These are phyloP conservation scores for Trichoderma simmonsii DNA, from an alignment of 2,329 filamentous ascomycete genomes.

Conservation along the genomic window DNA sequence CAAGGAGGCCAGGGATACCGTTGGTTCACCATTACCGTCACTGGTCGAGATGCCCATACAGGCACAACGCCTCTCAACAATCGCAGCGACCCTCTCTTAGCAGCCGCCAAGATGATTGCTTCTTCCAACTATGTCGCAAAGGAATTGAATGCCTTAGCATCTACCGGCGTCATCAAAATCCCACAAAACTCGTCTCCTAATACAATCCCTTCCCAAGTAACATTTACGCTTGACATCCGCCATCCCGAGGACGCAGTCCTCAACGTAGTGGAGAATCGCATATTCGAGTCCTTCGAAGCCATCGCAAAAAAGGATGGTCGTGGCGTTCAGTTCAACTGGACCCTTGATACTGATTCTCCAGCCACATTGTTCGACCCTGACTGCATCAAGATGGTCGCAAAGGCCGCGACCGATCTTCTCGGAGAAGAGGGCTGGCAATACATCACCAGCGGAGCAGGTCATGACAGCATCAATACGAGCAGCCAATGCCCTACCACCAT, in stretches of 20 bases:
- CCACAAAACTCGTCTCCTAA: conserved; percentile 64
- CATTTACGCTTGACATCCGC: conserved; percentile 65
- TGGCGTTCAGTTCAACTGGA: conserved; percentile 52
- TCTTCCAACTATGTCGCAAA: conserved; percentile 29
- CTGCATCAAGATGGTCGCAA: conserved; percentile 62
- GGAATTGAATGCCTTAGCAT: conserved; percentile 41
- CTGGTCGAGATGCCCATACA: conserved; percentile 31
- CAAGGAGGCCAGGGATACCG: conserved; percentile 33
- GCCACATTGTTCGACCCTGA: conserved; percentile 63
- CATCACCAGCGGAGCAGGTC: conserved; percentile 39
- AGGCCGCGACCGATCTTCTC: conserved; percentile 54
- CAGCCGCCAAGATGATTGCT: conserved; percentile 35
- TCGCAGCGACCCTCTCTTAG: conserved; percentile 34
- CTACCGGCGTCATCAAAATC: conserved; percentile 33
- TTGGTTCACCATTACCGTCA: conserved; percentile 32
- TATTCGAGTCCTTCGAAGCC: conserved; percentile 25
- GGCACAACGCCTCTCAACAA: conserved; percentile 33
- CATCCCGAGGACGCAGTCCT: conserved; percentile 54
- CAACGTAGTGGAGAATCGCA: conserved; percentile 37
- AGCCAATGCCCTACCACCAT: conserved; percentile 35
- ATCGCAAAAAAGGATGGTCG: conserved; percentile 28
- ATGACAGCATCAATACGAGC: conserved; percentile 38
- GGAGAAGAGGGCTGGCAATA: conserved; percentile 39
- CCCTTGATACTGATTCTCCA: conserved; percentile 56
- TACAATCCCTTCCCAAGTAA: conserved; percentile 64